phyloP scores from a whole-genome alignment of 306 rosid genomes.

The Dicorynia guianensis region DNA sequence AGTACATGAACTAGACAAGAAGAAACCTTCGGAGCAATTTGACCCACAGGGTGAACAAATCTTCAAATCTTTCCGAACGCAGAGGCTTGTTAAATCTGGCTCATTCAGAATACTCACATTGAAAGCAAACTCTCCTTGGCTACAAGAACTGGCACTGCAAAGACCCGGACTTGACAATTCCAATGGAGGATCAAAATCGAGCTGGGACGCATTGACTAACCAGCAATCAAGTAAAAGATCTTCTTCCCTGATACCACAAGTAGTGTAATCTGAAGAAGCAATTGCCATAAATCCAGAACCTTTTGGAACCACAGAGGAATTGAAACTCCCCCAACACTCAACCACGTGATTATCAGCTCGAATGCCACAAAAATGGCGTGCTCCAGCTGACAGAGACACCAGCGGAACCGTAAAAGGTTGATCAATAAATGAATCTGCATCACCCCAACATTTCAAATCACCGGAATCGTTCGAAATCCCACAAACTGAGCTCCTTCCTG shows the following conservation, averaged over 20 bases:
- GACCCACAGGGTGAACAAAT: slow-evolving; percentile 90
- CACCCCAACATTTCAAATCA: slow-evolving; percentile 80
- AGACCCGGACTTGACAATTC: slow-evolving; percentile 92
- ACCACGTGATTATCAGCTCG: slow-evolving; percentile 75
- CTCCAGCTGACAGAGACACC: slow-evolving; percentile 69
- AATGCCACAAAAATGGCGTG: slow-evolving; percentile 76
- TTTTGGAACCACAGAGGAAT: slow-evolving; percentile 70
- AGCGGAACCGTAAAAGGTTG: slow-evolving; percentile 42
- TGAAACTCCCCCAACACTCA: slow-evolving; percentile 84
- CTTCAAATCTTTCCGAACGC: slow-evolving; percentile 70
- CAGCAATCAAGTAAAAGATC: slow-evolving; percentile 89
- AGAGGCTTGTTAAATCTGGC: slow-evolving; percentile 73
- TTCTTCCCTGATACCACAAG: slow-evolving; percentile 89
- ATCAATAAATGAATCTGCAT: slow-evolving; percentile 40
- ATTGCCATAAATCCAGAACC: slow-evolving; percentile 75
- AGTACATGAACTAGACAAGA: slow-evolving; percentile 84
- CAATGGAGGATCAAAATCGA: slow-evolving; percentile 79
- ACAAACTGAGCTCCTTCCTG: slow-evolving; percentile 71
- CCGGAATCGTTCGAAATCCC: slow-evolving; percentile 66
- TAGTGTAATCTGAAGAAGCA: slow-evolving; percentile 80
- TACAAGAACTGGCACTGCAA: slow-evolving; percentile 63
- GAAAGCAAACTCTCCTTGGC: slow-evolving; percentile 64
- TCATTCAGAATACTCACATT: slow-evolving; percentile 80
- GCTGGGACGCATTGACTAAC: slow-evolving; percentile 60
- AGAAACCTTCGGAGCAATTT: slow-evolving; percentile 79